phyloP scores from a whole-genome alignment of 768 basidiomycete species.

The Macrocybe gigantea region DNA sequence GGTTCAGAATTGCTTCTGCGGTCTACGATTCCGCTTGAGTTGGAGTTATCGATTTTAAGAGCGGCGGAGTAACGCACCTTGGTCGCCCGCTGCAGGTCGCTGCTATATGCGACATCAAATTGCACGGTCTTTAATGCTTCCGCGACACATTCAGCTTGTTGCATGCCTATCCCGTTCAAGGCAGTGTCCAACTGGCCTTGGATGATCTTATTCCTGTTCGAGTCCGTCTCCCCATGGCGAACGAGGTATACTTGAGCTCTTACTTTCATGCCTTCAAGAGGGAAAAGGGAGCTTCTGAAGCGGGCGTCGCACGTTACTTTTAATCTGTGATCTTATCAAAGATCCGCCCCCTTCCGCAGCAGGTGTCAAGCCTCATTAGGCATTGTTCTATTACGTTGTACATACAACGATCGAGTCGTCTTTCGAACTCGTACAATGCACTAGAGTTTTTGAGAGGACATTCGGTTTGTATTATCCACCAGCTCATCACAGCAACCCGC shows the following conservation, averaged over 20 bases:
- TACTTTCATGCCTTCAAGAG: slow-evolving; percentile 13
- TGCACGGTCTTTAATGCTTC: slow-evolving; percentile 44
- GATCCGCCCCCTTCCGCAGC: too few relatives aligned
- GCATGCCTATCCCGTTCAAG: slow-evolving; percentile 56
- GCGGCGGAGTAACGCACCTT: slow-evolving; percentile 37
- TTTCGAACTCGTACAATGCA: too few relatives aligned
- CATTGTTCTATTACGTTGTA: too few relatives aligned
- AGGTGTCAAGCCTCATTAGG: too few relatives aligned
- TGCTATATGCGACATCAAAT: slow-evolving; percentile 60
- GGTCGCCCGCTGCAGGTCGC: slow-evolving; percentile 65
- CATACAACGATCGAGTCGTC: too few relatives aligned
- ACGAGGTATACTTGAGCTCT: slow-evolving; percentile 54
- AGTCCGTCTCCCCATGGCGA: slow-evolving; percentile 76
- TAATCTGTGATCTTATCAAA: too few relatives aligned
- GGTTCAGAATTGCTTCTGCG: slow-evolving; percentile 51
- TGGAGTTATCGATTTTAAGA: background rate
- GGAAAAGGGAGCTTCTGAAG: too few relatives aligned
- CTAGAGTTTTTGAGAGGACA: too few relatives aligned
- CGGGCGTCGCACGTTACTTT: too few relatives aligned
- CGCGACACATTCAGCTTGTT: slow-evolving; percentile 54
- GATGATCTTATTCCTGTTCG: slow-evolving; percentile 54
- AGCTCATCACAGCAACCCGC: slow-evolving; percentile 28
- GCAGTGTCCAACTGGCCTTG: slow-evolving; percentile 73
- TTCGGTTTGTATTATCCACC: too few relatives aligned
- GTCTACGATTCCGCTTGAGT: slow-evolving; percentile 40